Conservation (phyloP, 768 basidiomycete species). For the Calocybe indica region DNA sequence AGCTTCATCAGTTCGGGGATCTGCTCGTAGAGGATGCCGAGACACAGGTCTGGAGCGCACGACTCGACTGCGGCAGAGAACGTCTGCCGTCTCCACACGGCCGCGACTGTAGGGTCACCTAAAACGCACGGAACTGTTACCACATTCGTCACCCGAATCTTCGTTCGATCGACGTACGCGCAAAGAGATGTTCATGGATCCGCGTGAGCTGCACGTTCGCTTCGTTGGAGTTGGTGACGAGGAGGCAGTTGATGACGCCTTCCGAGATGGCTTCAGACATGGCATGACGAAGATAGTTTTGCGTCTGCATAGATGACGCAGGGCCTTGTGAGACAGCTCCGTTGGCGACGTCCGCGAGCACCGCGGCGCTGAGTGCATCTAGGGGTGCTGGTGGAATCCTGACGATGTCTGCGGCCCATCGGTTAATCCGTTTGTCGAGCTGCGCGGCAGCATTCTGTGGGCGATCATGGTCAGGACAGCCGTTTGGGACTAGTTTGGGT, state of each 20-base stretch:
- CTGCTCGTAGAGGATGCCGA: slow-evolving; percentile 63
- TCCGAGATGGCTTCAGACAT: slow-evolving; percentile 72
- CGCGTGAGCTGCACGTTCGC: slow-evolving; percentile 80
- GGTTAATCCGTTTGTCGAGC: slow-evolving; percentile 78
- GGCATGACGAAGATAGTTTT: slow-evolving; percentile 75
- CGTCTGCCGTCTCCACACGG: slow-evolving; percentile 86
- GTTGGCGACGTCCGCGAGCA: slow-evolving; percentile 52
- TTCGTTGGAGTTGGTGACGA: slow-evolving; percentile 81
- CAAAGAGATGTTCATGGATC: slow-evolving; percentile 85
- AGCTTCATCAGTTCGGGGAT: slow-evolving; percentile 58
- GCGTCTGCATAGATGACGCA: slow-evolving; percentile 63
- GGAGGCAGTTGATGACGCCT: slow-evolving; percentile 79
- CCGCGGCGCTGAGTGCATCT: slow-evolving; percentile 48
- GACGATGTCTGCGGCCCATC: slow-evolving; percentile 79
- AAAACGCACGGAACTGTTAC: slow-evolving; percentile 2
- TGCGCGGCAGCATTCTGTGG: slow-evolving; percentile 73
- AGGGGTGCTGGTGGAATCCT: slow-evolving; percentile 50
- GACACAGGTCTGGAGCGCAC: slow-evolving; percentile 66
- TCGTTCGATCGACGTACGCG: slow-evolving; percentile 46
- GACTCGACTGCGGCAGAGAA: slow-evolving; percentile 82
- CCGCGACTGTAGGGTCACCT: slow-evolving; percentile 87
- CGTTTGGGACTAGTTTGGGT: background rate
- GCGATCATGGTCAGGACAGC: slow-evolving; percentile 4
- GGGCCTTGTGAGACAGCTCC: slow-evolving; percentile 30
- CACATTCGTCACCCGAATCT: background rate